Percentiles rank a stretch among this genome's conserved stretches.
Conservation (phyloP, 805 yeast genomes). For the Yarrowia bubula region DNA sequence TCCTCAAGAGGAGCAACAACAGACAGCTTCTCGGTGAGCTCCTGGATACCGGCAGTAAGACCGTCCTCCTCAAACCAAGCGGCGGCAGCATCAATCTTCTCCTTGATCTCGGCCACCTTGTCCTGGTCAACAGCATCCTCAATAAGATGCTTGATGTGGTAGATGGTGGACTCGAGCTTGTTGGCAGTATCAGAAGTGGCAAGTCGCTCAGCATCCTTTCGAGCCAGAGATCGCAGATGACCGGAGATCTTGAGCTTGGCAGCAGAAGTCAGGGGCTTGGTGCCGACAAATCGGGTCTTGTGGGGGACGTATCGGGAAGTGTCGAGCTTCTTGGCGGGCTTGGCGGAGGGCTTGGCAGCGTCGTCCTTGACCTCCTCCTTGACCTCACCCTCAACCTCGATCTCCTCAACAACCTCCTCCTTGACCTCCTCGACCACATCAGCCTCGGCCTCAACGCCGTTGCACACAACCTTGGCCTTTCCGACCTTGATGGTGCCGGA, state of each 20-base stretch:
- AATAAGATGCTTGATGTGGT: constrained; percentile 60
- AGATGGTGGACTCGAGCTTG: constrained; percentile 68
- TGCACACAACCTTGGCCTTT: constrained; percentile 13
- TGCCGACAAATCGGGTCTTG: constrained; percentile 42
- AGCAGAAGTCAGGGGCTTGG: constrained; percentile 51
- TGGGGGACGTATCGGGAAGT: constrained; percentile 29
- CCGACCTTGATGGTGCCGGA: constrained; percentile 29
- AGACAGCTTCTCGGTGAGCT: constrained; percentile 14
- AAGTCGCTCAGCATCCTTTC: constrained; percentile 54
- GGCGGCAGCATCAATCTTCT: constrained; percentile 45
- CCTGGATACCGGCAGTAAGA: constrained; percentile 44
- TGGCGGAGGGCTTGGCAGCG: constrained; percentile 30
- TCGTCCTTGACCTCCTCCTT: constrained; percentile 31
- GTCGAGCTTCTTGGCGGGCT: constrained; percentile 28
- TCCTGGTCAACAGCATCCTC: constrained; percentile 49
- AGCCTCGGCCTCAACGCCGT: constrained; percentile 22
- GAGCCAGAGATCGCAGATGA: constrained; percentile 53
- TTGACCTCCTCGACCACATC: constrained; percentile 14
- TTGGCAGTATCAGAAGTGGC: constrained; percentile 61
- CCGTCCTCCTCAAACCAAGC: constrained; percentile 82
- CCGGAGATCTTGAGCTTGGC: constrained; percentile 47
- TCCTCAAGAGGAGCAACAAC: constrained; percentile 6
- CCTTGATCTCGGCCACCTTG: constrained; percentile 45
- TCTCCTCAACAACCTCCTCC: background rate
- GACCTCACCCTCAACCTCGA: constrained; percentile 10